Conservation (phyloP, 345 rosid genomes). For the Brassica carinata region DNA sequence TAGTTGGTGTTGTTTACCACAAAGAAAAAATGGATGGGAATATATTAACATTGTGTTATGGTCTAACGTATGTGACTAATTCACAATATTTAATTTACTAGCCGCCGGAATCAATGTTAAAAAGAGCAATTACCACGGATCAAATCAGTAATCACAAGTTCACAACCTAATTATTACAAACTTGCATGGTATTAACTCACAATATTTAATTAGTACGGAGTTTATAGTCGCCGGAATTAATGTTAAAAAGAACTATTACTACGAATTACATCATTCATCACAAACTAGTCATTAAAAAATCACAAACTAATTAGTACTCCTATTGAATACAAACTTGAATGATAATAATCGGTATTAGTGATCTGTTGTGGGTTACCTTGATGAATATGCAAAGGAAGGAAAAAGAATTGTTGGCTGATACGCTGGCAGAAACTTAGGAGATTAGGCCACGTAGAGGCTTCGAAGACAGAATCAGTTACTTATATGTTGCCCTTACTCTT, state of each 20-base stretch:
- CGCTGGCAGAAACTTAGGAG: constrained; percentile 35
- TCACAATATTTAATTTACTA: constrained; percentile 24
- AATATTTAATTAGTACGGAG: constrained; percentile 18
- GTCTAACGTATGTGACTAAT: constrained; percentile 39
- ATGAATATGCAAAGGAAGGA: constrained; percentile 12
- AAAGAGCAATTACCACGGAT: background rate
- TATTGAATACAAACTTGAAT: background rate
- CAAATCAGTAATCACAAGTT: background rate
- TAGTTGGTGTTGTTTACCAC: constrained; percentile 29
- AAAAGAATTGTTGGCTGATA: constrained; percentile 31
- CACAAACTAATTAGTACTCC: background rate
- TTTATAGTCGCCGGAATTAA: constrained; percentile 17
- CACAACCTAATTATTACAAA: background rate
- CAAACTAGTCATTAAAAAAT: background rate
- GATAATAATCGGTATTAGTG: background rate
- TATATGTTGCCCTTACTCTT: constrained; percentile 6
- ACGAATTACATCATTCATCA: background rate
- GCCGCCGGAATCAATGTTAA: background rate
- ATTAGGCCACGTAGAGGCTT: constrained; percentile 27
- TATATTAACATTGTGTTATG: constrained; percentile 20
- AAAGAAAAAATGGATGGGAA: constrained; percentile 14
- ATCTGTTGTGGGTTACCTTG: constrained; percentile 21
- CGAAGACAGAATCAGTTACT: constrained; percentile 15
- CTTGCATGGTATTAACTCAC: background rate
- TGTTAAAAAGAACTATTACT: background rate